A percentile compares a stretch with the other conserved stretches of the same genome.
Evolutionary conservation across 768 basidiomycete genomes (phyloP).

Genomic region (Leccinum olivaceopallidum): DNA sequence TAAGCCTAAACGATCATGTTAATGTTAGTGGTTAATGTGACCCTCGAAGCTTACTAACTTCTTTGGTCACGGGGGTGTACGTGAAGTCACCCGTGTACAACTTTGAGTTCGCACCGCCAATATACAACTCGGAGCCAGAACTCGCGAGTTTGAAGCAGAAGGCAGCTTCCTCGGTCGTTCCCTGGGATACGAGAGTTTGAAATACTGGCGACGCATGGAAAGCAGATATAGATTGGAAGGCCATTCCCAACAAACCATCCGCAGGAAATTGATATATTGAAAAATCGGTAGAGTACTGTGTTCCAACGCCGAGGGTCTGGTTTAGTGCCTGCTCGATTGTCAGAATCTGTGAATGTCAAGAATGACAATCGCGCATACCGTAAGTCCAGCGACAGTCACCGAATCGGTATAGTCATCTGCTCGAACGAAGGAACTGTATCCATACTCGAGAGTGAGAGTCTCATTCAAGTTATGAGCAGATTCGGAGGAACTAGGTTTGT

Average conservation of each 20-base stretch:
- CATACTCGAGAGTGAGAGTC: not conserved
- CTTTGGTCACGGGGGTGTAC: slow-evolving; percentile 20
- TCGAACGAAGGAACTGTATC: not conserved
- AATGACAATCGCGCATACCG: slow-evolving; percentile 1
- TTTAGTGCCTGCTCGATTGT: slow-evolving; percentile 7
- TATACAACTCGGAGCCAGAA: slow-evolving; percentile 44
- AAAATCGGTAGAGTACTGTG: slow-evolving; percentile 8
- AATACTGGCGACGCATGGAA: slow-evolving; percentile 38
- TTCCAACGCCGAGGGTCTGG: slow-evolving; percentile 19
- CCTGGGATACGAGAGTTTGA: slow-evolving; percentile 41
- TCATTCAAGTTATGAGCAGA: slow-evolving; percentile 3
- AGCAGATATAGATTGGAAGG: slow-evolving; percentile 38
- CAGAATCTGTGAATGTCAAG: not conserved
- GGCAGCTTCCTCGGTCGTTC: slow-evolving; percentile 29
- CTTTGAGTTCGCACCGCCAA: slow-evolving; percentile 49
- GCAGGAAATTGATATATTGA: slow-evolving; percentile 4
- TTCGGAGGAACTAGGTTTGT: slow-evolving; percentile 26
- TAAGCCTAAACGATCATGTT: slow-evolving; percentile 11
- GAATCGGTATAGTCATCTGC: slow-evolving; percentile 16
- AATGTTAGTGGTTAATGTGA: not conserved
- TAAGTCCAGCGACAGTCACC: slow-evolving; percentile 12
- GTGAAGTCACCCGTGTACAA: slow-evolving; percentile 48
- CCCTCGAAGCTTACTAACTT: slow-evolving; percentile 9
- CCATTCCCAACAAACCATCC: slow-evolving; percentile 42
- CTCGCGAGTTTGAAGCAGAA: slow-evolving; percentile 51